These are phyloP conservation scores for Penicillium thymicola DNA, from an alignment of 2,329 filamentous ascomycete genomes.

Conservation along the genomic window DNA sequence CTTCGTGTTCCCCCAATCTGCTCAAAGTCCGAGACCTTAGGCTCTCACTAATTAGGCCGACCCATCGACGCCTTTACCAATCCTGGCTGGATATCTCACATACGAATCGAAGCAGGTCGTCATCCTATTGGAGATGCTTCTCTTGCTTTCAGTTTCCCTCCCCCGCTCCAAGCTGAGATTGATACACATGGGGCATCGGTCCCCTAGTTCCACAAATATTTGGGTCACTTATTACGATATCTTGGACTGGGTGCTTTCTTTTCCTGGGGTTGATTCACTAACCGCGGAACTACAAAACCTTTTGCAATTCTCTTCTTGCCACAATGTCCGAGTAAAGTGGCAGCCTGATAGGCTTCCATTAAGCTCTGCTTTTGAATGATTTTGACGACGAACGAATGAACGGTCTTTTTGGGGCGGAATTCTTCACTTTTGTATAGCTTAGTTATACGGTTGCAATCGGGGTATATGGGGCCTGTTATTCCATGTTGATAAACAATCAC, in stretches of 20 bases:
- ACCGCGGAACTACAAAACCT: neutral
- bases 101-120: neutral
- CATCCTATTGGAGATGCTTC: neutral
- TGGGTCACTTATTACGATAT: neutral
- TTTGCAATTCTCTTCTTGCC: neutral
- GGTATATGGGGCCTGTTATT: neutral
- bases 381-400: constrained; percentile 17
- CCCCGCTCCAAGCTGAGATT: neutral
- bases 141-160: neutral
- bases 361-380: constrained; percentile 6
- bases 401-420: constrained; percentile 4
- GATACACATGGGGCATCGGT: neutral
- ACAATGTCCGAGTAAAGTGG: neutral
- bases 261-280: neutral
- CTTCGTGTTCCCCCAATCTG: too few relatives aligned
- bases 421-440: constrained; percentile 2
- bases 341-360: neutral
- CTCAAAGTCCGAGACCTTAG: neutral
- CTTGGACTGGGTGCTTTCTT: neutral
- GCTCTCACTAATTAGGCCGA: neutral
- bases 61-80: neutral
- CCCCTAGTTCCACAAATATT: neutral
- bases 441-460: neutral
- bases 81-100: neutral
- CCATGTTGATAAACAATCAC: neutral